Evolutionary conservation across 2,329 filamentous ascomycete genomes (phyloP).

Genomic region (Scytalidium lignicola): DNA sequence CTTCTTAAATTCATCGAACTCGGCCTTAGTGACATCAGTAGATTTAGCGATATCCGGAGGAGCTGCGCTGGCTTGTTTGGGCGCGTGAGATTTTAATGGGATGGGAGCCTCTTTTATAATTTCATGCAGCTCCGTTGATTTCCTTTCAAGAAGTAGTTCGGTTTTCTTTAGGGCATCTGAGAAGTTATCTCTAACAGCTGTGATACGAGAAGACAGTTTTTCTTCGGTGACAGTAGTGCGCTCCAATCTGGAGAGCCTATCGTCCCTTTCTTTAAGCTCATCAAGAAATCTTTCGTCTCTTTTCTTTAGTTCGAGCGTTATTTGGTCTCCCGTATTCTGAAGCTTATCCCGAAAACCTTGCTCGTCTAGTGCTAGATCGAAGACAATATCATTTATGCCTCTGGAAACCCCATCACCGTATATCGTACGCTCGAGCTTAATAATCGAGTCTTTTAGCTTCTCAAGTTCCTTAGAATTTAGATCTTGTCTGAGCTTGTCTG

Average conservation of each 20-base stretch:
- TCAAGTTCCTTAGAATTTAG: neutral
- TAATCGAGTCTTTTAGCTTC: neutral
- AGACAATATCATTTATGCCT: neutral
- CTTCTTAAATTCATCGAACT: neutral
- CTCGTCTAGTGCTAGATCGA: neutral
- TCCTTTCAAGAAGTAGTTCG: neutral
- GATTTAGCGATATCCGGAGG: neutral
- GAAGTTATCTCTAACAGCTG: neutral
- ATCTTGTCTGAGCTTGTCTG: neutral
- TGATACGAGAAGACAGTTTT: neutral
- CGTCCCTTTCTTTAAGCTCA: neutral
- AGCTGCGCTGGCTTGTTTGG: neutral
- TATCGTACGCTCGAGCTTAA: neutral
- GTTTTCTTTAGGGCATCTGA: neutral
- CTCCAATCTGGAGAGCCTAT: neutral
- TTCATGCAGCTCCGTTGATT: neutral
- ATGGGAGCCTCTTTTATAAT: neutral
- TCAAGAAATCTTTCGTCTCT: neutral
- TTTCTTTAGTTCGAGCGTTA: neutral
- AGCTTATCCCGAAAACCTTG: neutral
- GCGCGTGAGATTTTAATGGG: neutral
- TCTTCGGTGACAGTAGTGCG: neutral
- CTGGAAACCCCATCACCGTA: neutral
- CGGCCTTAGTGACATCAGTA: neutral
- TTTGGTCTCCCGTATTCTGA: neutral